These are phyloP conservation scores for Leccinum subgranulosum DNA, from an alignment of 768 basidiomycete genomes.

Conservation along the genomic window DNA sequence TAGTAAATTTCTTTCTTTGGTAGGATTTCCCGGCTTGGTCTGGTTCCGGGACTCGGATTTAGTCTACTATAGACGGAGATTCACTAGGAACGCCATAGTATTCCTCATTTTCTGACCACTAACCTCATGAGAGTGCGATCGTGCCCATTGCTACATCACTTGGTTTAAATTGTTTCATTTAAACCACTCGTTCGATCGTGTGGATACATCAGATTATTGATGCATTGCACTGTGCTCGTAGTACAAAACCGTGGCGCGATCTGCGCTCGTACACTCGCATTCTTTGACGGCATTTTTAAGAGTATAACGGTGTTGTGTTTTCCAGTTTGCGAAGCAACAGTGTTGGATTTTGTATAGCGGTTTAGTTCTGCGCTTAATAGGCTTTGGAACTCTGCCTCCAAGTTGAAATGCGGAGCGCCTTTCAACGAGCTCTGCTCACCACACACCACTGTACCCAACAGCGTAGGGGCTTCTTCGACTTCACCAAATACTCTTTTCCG, in stretches of 20 bases:
- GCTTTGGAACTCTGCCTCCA: background rate
- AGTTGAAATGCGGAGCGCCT: slow-evolving; percentile 18
- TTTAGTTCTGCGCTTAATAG: background rate
- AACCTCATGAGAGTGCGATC: background rate
- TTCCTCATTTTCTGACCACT: background rate
- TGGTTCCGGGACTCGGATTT: background rate
- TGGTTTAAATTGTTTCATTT: background rate
- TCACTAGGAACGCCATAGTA: slow-evolving; percentile 11
- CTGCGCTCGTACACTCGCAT: background rate
- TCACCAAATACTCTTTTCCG: slow-evolving; percentile 48
- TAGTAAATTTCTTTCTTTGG: background rate
- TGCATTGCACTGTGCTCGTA: background rate
- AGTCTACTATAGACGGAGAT: slow-evolving; percentile 16
- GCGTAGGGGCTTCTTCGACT: slow-evolving; percentile 43
- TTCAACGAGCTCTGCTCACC: slow-evolving; percentile 7
- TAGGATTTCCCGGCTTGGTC: background rate
- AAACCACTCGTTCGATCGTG: background rate
- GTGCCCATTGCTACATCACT: background rate
- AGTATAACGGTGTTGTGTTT: background rate
- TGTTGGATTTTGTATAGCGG: background rate
- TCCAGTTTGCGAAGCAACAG: background rate
- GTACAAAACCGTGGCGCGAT: background rate
- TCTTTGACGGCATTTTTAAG: background rate
- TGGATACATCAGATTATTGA: background rate
- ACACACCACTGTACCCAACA: background rate